These are phyloP conservation scores for Epichloe scottii DNA, from an alignment of 2,329 filamentous ascomycete genomes.

Conservation along the genomic window DNA sequence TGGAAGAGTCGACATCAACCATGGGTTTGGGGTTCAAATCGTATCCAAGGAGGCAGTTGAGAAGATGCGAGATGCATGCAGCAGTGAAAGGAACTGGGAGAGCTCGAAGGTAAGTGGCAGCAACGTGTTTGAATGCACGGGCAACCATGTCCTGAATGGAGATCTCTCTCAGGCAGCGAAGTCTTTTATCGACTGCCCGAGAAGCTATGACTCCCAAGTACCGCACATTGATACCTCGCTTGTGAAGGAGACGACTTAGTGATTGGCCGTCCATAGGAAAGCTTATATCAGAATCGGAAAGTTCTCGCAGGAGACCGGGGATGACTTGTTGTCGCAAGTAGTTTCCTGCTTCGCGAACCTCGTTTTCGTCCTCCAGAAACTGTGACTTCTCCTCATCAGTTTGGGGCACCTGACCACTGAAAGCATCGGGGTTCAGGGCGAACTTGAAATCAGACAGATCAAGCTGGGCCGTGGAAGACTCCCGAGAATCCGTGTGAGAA, in stretches of 20 bases:
- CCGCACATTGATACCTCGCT: constrained; percentile 91
- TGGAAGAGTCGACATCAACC: constrained; percentile 61
- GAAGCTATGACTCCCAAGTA: constrained; percentile 81
- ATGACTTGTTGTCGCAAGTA: constrained; percentile 68
- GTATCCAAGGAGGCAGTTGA: constrained; percentile 83
- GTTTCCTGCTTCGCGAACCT: constrained; percentile 72
- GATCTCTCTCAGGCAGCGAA: constrained; percentile 66
- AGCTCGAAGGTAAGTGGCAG: constrained; percentile 65
- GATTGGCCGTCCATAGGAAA: constrained; percentile 99
- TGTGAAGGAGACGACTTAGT: constrained; percentile 77
- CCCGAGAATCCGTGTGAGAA: constrained; percentile 24
- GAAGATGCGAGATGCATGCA: constrained; percentile 68
- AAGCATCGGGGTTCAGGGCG: constrained; percentile 86
- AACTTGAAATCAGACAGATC: constrained; percentile 83
- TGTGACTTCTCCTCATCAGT: constrained; percentile 82
- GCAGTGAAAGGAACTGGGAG: constrained; percentile 71
- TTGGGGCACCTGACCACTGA: constrained; percentile 82
- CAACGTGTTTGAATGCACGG: constrained; percentile 90
- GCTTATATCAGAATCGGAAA: constrained; percentile 84
- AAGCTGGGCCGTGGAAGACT: constrained; percentile 43
- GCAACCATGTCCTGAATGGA: constrained; percentile 85
- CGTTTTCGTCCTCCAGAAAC: constrained; percentile 71
- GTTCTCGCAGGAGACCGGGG: constrained; percentile 73
- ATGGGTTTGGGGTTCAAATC: constrained; percentile 65
- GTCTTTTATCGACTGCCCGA: constrained; percentile 55